Base-by-base conservation (phyloP, 139 green algal genomes). In the Closterium sp. region DNA sequence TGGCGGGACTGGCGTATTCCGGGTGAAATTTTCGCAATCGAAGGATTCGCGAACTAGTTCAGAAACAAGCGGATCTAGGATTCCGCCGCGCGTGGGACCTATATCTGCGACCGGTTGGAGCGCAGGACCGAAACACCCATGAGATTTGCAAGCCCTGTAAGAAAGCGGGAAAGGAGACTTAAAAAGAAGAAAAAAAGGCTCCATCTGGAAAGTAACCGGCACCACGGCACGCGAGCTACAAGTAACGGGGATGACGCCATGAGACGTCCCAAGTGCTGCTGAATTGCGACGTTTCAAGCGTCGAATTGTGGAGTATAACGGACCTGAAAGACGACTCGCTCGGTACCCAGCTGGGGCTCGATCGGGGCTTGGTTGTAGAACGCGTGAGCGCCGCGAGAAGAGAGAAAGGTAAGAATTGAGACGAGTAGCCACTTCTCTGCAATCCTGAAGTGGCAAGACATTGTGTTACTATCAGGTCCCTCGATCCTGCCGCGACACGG, bases 321-420 rank as follows among this genome's bases (percentile, higher is more conserved):
- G n/a, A 86, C 81, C 81, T 86, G 81, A 86, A 86, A 86, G 30
- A 86, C 81, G n/a, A 86, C 81, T 33, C 81, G 81, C 25, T 86
- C 81, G n/a, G 81, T 86, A 34, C 81, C 81, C 81, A 86, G 4
- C 81, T 86, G n/a, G 25, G 81, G 43, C 43, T 69, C 43, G 43
- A 69, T 69, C 43, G 21, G 43, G 43, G 43, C 12, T 69, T 69
- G 43, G 43, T 12, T 69, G 43, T 69, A 69, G 43, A 69, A 69
- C 8, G 43, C 43, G 43, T 69, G 43, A 25, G 43, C 43, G 0
- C 1, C 43, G 43, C 43, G 43, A 25, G 43, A 69, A 69, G 43
- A 69, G 43, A 69, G 43, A 28, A 69, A 25, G 23, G 23, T 28
- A 69, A 16, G 2, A 2, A 69, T 69, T 69, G 43, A 25, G 12